A percentile compares a stretch with the other conserved stretches of the same genome.
Conservation (phyloP, 148 eudicot species). For the Vaccinium vitisidaea region DNA sequence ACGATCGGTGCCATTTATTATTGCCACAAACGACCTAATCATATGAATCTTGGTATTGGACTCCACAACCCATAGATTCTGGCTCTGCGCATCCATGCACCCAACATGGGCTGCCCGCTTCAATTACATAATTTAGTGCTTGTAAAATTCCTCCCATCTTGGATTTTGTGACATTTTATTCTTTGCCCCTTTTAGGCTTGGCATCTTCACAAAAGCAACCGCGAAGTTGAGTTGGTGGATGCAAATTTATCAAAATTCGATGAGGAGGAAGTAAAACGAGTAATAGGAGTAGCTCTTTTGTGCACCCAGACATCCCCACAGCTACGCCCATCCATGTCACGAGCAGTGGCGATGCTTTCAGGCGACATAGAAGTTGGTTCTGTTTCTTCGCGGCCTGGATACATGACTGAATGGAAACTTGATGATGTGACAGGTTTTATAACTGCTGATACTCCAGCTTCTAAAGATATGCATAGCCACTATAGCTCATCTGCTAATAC, state of each 20-base stretch:
- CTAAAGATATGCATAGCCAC: constrained; percentile 1
- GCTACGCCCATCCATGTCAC: constrained; percentile 86
- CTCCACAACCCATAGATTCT: not conserved
- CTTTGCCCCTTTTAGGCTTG: constrained; percentile 47
- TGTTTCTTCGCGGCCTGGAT: constrained; percentile 64
- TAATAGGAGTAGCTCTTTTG: constrained; percentile 61
- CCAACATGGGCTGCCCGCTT: not conserved
- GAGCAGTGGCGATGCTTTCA: constrained; percentile 71
- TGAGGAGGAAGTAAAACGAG: constrained; percentile 57
- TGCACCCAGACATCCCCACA: constrained; percentile 88
- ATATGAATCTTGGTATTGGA: not conserved
- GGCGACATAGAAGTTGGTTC: constrained; percentile 65
- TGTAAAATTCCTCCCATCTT: not conserved
- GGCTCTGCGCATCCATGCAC: not conserved
- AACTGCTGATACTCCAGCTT: constrained; percentile 30
- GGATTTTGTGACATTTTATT: not conserved
- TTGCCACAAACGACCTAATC: not conserved
- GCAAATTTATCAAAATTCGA: constrained; percentile 38
- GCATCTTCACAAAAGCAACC: constrained; percentile 63
- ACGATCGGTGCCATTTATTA: not conserved
- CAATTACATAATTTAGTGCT: not conserved
- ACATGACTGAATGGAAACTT: constrained; percentile 66
- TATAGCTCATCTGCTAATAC: constrained; percentile 28
- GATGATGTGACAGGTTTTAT: constrained; percentile 43
- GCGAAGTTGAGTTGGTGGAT: constrained; percentile 63